A percentile compares a stretch with the other conserved stretches of the same genome.
Evolutionary conservation across 306 rosid genomes (phyloP).

Genomic region (Vigna hirtella): DNA sequence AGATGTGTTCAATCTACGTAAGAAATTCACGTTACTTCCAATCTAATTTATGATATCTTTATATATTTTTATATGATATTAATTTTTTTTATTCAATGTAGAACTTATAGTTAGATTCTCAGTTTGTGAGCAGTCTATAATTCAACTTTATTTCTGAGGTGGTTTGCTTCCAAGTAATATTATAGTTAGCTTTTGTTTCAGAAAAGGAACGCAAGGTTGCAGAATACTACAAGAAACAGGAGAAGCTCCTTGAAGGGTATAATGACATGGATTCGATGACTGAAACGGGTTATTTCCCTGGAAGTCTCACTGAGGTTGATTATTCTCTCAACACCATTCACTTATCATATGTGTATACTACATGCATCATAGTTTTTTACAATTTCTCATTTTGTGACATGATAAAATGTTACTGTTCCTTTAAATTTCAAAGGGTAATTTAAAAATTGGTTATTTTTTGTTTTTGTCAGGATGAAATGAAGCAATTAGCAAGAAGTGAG

Average conservation of each 20-base stretch:
- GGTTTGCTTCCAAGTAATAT: background rate
- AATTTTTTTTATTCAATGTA: too few species aligned
- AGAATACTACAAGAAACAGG: constrained; percentile 62
- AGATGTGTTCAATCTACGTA: too few species aligned
- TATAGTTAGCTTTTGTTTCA: background rate
- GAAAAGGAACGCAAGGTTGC: constrained; percentile 17
- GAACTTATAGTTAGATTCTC: too few species aligned
- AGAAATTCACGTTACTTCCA: too few species aligned
- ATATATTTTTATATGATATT: too few species aligned
- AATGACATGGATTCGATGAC: constrained; percentile 66
- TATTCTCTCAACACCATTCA: background rate
- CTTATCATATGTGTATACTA: background rate
- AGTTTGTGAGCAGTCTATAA: background rate
- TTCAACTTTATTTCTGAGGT: background rate
- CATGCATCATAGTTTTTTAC: too few species aligned
- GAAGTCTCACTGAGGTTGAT: constrained; percentile 61
- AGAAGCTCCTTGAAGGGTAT: constrained; percentile 67
- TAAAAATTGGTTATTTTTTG: background rate
- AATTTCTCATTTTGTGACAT: too few species aligned
- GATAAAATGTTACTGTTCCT: background rate
- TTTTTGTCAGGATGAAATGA: constrained; percentile 58
- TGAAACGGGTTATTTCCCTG: constrained; percentile 58
- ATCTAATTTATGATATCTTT: too few species aligned
- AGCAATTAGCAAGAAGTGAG: constrained; percentile 61
- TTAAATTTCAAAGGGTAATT: background rate